These are phyloP conservation scores for Tulasnella calospora DNA, from an alignment of 768 basidiomycete species.

Conservation along the genomic window DNA sequence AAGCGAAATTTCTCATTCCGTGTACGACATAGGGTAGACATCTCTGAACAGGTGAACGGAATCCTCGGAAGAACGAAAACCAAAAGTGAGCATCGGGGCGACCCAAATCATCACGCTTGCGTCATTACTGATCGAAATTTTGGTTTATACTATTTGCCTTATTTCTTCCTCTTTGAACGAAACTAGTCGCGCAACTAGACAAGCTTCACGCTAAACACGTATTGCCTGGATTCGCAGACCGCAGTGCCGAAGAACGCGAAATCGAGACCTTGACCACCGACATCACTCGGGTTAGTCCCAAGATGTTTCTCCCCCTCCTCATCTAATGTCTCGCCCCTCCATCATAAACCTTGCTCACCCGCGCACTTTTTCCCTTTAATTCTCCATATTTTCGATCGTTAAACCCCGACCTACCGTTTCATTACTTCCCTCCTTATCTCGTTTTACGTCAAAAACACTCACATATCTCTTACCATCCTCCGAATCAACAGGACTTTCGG, in stretches of 20 bases:
- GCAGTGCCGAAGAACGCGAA: conserved; percentile 86
- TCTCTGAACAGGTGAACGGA: conserved; percentile 82
- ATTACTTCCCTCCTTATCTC: conserved; percentile 20
- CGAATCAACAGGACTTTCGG: conserved; percentile 55
- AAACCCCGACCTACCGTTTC: conserved; percentile 37
- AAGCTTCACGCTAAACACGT: conserved; percentile 95
- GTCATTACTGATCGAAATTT: neutral
- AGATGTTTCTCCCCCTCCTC: neutral
- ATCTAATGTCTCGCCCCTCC: conserved; percentile 5
- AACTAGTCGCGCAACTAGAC: conserved; percentile 77
- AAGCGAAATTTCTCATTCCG: conserved; percentile 24
- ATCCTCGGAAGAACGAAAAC: conserved; percentile 60
- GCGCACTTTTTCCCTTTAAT: neutral
- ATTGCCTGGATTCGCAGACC: conserved; percentile 94
- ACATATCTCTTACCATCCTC: neutral
- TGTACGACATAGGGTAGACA: conserved; percentile 61
- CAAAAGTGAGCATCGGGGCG: conserved; percentile 60
- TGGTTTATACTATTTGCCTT: neutral
- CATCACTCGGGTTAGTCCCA: conserved; percentile 69
- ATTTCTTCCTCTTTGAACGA: neutral
- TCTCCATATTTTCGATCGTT: conserved; percentile 31
- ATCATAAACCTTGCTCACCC: neutral
- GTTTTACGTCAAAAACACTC: conserved; percentile 21
- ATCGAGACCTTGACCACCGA: conserved; percentile 80
- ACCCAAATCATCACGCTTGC: neutral